These are phyloP conservation scores for Monilinia fructigena DNA, from an alignment of 2,329 filamentous ascomycete genomes.

Conservation along the genomic window DNA sequence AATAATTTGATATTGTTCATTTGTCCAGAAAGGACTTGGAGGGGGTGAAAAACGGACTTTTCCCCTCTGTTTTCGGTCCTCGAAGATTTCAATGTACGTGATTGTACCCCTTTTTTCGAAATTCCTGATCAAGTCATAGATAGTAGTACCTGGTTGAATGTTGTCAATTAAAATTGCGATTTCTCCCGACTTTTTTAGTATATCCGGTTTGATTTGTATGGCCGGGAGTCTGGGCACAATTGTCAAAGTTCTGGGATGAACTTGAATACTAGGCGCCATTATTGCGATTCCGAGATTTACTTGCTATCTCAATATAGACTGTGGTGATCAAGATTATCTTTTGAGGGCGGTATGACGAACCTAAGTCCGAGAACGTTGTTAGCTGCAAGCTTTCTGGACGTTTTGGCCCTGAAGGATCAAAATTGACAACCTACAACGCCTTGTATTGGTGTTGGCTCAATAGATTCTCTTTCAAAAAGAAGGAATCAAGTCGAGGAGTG, in stretches of 20 bases:
- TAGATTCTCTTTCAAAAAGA: background rate
- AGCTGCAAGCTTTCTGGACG: background rate
- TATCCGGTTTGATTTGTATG: conserved; percentile 5
- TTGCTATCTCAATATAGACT: background rate
- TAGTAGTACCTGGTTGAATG: conserved; percentile 10
- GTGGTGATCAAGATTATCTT: background rate
- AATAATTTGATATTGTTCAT: conserved; percentile 2
- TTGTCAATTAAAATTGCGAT: background rate
- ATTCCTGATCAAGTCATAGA: conserved; percentile 8
- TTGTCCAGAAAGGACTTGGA: conserved; percentile 52
- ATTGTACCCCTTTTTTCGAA: conserved; percentile 40
- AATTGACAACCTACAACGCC: no score
- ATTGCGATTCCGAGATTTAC: no score
- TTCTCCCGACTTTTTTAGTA: background rate
- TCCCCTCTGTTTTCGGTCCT: conserved; percentile 44
- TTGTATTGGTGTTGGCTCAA: background rate
- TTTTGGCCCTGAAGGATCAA: background rate
- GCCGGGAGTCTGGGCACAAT: background rate
- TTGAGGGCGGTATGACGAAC: no score
- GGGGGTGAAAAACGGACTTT: conserved; percentile 58
- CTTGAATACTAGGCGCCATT: no score
- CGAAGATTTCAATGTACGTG: conserved; percentile 54
- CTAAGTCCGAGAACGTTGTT: background rate
- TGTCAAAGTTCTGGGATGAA: background rate
- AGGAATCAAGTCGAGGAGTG: background rate